These are phyloP conservation scores for Neurospora pannonica DNA, from an alignment of 495 filamentous ascomycete species.

Conservation along the genomic window DNA sequence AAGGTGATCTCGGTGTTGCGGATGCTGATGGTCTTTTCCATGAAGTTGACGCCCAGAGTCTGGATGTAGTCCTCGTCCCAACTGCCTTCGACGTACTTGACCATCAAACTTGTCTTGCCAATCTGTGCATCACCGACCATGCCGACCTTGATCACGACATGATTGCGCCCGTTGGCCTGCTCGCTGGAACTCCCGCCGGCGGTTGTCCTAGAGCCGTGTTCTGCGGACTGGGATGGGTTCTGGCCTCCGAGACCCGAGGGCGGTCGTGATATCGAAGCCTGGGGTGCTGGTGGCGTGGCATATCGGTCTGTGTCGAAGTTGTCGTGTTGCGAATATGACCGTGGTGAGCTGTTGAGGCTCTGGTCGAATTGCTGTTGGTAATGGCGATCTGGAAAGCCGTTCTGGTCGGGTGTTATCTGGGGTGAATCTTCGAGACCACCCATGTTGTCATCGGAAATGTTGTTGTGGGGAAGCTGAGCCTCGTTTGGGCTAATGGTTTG, in stretches of 20 bases:
- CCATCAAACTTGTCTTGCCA: conserved; percentile 97
- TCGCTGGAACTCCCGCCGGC: conserved; percentile 30
- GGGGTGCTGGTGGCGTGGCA: conserved; percentile 28
- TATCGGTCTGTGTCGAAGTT: conserved; percentile 28
- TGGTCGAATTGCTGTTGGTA: conserved; percentile 33
- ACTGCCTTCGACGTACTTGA: conserved; percentile 97
- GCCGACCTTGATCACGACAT: conserved; percentile 97
- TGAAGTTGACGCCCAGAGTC: conserved; percentile 97
- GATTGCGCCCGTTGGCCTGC: conserved; percentile 55
- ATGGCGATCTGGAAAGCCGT: conserved; percentile 18
- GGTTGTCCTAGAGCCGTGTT: conserved; percentile 25
- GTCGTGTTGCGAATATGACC: conserved; percentile 18
- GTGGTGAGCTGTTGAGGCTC: conserved; percentile 22
- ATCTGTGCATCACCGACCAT: conserved; percentile 99
- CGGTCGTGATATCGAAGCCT: conserved; percentile 35
- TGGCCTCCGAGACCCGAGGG: conserved; percentile 41
- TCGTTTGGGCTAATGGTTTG: conserved; percentile 5
- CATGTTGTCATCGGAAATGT: conserved; percentile 26
- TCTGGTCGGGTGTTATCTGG: conserved; percentile 14
- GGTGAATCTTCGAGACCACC: conserved; percentile 28
- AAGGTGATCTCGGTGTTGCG: conserved; percentile 99
- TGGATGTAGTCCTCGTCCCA: conserved; percentile 99
- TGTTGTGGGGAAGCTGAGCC: not conserved
- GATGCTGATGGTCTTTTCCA: conserved; percentile 99
- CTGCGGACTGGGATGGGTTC: conserved; percentile 18